Evolutionary conservation across 345 rosid species (phyloP), one percentile per base, ranked within the genome.

Genomic region (Sisymbrium irio): DNA sequence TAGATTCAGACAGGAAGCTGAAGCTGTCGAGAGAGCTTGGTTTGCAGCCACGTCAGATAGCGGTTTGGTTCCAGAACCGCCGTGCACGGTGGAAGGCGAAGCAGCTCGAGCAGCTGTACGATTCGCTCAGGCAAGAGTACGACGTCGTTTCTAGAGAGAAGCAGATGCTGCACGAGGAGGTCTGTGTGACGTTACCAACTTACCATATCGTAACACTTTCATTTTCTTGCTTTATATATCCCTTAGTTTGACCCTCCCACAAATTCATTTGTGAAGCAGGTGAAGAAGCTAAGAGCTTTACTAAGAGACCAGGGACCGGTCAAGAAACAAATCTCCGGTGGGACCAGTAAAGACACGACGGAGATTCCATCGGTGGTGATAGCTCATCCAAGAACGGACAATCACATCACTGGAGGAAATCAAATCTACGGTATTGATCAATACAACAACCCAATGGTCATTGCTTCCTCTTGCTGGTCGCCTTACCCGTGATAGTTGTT

Each of bases 31-130:
- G 87, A 25, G 97, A 93, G 45, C 87, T 93, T 27, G 97, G 97
- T 66, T 79, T 90, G 17, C 96, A 90, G 79, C 98, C 97, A 9
- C 83, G 98, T 62, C 98, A 93, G 81, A 83, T 90, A 50, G 96
- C 97, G 9, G 90, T 93, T 47, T 93, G 98, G 98, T 93, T 93
- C 78, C 98, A 90, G 51, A 90, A 89, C 79, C 83, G 92, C 37
- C 89, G 97, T 14, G 93, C 97, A 28, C 63, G 97, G 15, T 90
- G 97, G 98, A 93, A 90, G 73, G 80, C 89, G 2, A 90, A 90
- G 83, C 96, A 89, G 65, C 92, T 93, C 10, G 97, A 90, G 77
- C 88, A 85, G 60, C 78, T 87, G 11, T 93, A 93, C 40, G 92
- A 90, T 54, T 27, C 85, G 0, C 92, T 93, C 13, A 87, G 87